phyloP scores from a whole-genome alignment of 768 basidiomycete genomes.

The Russula dissimulans region DNA sequence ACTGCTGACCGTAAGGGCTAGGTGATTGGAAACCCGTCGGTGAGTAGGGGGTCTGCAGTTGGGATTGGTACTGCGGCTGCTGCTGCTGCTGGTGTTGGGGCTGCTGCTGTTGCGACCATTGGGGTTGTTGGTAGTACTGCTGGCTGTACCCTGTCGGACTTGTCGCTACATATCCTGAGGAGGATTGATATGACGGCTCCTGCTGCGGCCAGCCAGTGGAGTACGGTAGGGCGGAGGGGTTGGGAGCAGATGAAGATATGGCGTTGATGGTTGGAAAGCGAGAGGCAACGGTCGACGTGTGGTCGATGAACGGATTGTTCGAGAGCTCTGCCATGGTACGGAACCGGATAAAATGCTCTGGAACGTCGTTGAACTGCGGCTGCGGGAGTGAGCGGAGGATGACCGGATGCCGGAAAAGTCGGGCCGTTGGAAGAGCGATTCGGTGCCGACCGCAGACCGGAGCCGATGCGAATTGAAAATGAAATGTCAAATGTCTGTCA shows the following conservation, averaged over 20 bases:
- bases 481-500: neutral
- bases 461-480: too few relatives aligned
- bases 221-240: slow-evolving; percentile 23
- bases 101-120: slow-evolving; percentile 6
- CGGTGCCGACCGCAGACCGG: too few relatives aligned
- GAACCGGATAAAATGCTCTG: too few relatives aligned
- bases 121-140: slow-evolving; percentile 8
- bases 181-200: slow-evolving; percentile 2
- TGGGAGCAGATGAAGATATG: slow-evolving; percentile 15
- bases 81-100: slow-evolving; percentile 16
- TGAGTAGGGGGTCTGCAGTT: slow-evolving; percentile 3
- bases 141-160: slow-evolving; percentile 21
- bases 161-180: slow-evolving; percentile 1
- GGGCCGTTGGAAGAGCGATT: too few relatives aligned
- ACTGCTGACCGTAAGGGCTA: slow-evolving; percentile 10
- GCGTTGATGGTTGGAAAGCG: slow-evolving; percentile 59
- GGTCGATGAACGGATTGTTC: slow-evolving; percentile 65
- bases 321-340: slow-evolving; percentile 27
- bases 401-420: too few relatives aligned
- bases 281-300: slow-evolving; percentile 30
- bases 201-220: slow-evolving; percentile 33
- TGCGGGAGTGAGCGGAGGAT: too few relatives aligned
- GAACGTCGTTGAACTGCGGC: too few relatives aligned
- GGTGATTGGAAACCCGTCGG: slow-evolving; percentile 11
- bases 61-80: slow-evolving; percentile 19